Percentiles rank a stretch among this genome's conserved stretches.
Conservation (phyloP, 441 rosid genomes). For the Kokia cookei region DNA sequence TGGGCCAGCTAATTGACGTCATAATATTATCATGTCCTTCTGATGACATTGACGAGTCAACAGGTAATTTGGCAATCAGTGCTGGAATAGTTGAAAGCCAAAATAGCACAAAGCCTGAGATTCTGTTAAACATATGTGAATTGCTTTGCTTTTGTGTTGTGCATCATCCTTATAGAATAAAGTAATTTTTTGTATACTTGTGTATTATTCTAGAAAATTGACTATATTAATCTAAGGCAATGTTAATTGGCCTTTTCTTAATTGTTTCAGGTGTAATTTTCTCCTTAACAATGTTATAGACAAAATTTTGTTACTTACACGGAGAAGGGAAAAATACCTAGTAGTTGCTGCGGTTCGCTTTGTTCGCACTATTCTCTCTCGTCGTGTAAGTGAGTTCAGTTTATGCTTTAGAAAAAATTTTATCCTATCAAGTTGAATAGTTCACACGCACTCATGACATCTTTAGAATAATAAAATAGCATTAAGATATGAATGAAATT, state of each 20-base stretch:
- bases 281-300: slow-evolving; percentile 80
- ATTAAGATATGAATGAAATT: not conserved
- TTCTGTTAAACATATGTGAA: slow-evolving; percentile 88
- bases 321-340: slow-evolving; percentile 87
- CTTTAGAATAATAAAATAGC: not conserved
- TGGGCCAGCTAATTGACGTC: slow-evolving; percentile 84
- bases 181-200: slow-evolving; percentile 41
- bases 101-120: slow-evolving; percentile 69
- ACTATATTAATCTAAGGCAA: not conserved
- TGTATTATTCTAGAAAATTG: not conserved
- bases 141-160: slow-evolving; percentile 89
- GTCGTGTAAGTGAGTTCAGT: slow-evolving; percentile 56
- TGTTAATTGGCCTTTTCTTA: slow-evolving; percentile 13
- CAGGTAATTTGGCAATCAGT: slow-evolving; percentile 38
- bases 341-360: slow-evolving; percentile 95
- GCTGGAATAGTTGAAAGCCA: slow-evolving; percentile 41
- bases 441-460: not conserved
- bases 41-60: slow-evolving; percentile 29
- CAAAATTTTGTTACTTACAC: slow-evolving; percentile 79
- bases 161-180: slow-evolving; percentile 94
- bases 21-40: slow-evolving; percentile 72
- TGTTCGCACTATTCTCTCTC: slow-evolving; percentile 86
- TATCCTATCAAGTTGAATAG: not conserved
- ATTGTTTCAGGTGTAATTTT: slow-evolving; percentile 77
- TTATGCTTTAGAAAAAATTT: not conserved